A percentile compares a stretch with the other conserved stretches of the same genome.
Evolutionary conservation across 2,329 filamentous ascomycete species (phyloP).

Genomic region (Periglandula ipomoeae): DNA sequence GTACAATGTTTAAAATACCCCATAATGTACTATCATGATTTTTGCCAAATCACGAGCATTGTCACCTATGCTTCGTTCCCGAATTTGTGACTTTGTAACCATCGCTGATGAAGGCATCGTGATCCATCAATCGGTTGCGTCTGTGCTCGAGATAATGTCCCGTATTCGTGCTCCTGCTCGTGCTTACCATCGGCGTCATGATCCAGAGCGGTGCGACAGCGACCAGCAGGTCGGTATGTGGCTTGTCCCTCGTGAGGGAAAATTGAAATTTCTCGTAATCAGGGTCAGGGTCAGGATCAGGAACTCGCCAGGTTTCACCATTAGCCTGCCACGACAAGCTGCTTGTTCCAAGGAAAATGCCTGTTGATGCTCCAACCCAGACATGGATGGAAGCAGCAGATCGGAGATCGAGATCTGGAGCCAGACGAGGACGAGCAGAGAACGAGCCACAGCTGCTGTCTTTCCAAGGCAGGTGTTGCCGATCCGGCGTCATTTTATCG

Average conservation of each 20-base stretch:
- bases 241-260: background rate
- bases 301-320: background rate
- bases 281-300: too few relatives aligned
- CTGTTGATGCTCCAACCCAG: too few relatives aligned
- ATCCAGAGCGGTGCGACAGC: background rate
- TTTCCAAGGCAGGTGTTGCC: slow-evolving; percentile 1
- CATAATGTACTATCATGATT: too few relatives aligned
- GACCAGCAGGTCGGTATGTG: background rate
- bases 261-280: background rate
- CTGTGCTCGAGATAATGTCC: background rate
- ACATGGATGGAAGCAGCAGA: background rate
- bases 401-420: slow-evolving; percentile 4
- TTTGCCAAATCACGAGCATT: too few relatives aligned
- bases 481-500: too few relatives aligned
- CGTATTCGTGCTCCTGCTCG: background rate
- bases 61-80: too few relatives aligned
- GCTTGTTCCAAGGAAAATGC: background rate
- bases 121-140: background rate
- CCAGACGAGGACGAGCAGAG: background rate
- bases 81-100: background rate
- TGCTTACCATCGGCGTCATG: background rate
- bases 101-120: background rate
- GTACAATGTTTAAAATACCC: too few relatives aligned
- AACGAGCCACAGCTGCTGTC: background rate
- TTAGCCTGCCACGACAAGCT: background rate